phyloP scores from a whole-genome alignment of 1,284 basidiomycete species.

The Naganishia liquefaciens region DNA sequence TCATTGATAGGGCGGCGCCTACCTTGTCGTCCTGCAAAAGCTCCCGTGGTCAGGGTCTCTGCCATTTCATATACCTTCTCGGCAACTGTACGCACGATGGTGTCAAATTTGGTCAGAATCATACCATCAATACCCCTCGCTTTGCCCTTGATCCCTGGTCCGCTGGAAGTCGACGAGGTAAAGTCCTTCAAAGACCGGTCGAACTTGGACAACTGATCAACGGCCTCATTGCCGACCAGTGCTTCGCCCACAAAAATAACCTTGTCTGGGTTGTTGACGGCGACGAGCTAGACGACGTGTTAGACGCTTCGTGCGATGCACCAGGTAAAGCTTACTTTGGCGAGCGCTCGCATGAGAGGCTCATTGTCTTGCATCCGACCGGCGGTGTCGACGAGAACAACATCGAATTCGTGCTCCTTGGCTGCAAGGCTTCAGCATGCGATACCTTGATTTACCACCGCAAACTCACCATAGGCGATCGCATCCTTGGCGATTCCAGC shows the following conservation, averaged over 20 bases:
- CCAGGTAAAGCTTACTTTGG: conserved; percentile 64
- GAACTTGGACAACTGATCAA: conserved; percentile 92
- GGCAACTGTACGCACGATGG: conserved; percentile 60
- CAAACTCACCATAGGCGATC: conserved; percentile 71
- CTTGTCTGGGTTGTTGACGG: conserved; percentile 90
- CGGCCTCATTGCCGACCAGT: conserved; percentile 92
- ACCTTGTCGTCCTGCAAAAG: conserved; percentile 63
- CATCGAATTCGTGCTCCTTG: conserved; percentile 83
- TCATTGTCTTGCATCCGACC: conserved; percentile 99
- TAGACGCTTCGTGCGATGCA: conserved; percentile 12
- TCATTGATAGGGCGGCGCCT: conserved; percentile 94
- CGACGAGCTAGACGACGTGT: conserved; percentile 65
- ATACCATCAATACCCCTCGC: conserved; percentile 86
- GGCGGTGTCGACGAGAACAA: conserved; percentile 95
- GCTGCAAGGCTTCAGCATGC: conserved; percentile 56
- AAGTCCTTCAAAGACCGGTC: conserved; percentile 88
- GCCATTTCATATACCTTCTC: not conserved
- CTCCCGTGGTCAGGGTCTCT: not conserved
- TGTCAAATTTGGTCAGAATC: conserved; percentile 96
- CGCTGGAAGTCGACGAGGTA: conserved; percentile 63
- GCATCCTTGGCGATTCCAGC: conserved; percentile 96
- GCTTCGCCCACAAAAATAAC: conserved; percentile 96
- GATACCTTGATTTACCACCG: not conserved
- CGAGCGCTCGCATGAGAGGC: conserved; percentile 96
- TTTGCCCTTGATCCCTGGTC: conserved; percentile 41